Conservation (phyloP, 352 stramenopile species). For the Elongisporangium senticosum region DNA sequence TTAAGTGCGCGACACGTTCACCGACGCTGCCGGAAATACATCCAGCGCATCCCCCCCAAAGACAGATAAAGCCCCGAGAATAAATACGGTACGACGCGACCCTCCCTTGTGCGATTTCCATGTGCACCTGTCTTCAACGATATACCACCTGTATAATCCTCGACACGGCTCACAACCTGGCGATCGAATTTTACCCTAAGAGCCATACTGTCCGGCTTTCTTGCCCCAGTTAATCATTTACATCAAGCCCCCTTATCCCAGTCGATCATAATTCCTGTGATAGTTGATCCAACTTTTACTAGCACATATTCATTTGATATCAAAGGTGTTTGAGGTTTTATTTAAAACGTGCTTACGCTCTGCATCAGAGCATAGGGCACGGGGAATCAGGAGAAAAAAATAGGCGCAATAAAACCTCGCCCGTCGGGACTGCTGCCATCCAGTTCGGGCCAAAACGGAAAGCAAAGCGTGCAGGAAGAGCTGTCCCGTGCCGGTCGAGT, state of each 20-base stretch:
- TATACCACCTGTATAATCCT: not conserved
- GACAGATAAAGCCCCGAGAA: not conserved
- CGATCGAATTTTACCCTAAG: not conserved
- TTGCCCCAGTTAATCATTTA: not conserved
- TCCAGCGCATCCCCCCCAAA: not conserved
- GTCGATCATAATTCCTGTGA: not conserved
- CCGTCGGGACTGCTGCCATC: not conserved
- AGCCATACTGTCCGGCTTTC: not conserved
- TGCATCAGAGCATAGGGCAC: not conserved
- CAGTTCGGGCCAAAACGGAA: not conserved
- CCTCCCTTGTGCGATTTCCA: not conserved
- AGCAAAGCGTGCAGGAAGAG: not conserved
- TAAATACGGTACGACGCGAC: not conserved
- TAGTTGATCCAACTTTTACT: not conserved
- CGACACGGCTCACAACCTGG: not conserved
- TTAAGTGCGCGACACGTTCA: not conserved
- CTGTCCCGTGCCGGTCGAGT: not conserved
- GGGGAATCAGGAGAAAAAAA: not conserved
- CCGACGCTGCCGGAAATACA: not conserved
- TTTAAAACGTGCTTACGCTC: not conserved
- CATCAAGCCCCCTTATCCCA: not conserved
- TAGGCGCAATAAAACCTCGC: not conserved
- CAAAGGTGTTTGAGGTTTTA: not conserved
- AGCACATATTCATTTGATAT: not conserved
- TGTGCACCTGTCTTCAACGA: not conserved